Evolutionary conservation across 2,329 filamentous ascomycete genomes (phyloP).

Genomic region (Aspergillus persii): DNA sequence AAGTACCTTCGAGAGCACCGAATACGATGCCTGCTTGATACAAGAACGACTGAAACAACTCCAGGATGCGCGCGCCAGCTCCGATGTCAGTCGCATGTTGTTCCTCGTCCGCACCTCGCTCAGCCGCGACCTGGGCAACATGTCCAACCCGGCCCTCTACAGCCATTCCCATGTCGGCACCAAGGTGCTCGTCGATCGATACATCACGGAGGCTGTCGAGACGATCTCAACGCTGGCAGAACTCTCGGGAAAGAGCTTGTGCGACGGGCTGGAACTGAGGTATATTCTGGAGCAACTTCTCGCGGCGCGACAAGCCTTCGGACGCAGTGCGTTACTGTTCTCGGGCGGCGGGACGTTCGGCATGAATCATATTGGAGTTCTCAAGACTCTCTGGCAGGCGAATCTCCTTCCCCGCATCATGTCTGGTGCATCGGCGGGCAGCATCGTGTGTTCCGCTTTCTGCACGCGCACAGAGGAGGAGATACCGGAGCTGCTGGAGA

Average conservation of each 20-base stretch:
- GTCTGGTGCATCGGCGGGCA: conserved; percentile 82
- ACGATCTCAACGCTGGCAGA: conserved; percentile 73
- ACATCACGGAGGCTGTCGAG: conserved; percentile 74
- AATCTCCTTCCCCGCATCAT: conserved; percentile 79
- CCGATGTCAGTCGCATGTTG: conserved; percentile 74
- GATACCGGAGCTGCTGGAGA: conserved; percentile 65
- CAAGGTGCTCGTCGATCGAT: conserved; percentile 80
- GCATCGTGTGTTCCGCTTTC: conserved; percentile 78
- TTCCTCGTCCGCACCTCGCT: conserved; percentile 77
- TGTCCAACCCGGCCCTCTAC: conserved; percentile 81
- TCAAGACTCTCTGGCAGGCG: conserved; percentile 75
- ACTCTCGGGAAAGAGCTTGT: conserved; percentile 50
- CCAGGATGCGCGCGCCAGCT: conserved; percentile 68
- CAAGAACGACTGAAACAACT: conserved; percentile 68
- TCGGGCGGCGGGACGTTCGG: conserved; percentile 87
- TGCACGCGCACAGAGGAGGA: conserved; percentile 77
- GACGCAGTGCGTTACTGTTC: conserved; percentile 76
- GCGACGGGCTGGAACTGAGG: conserved; percentile 57
- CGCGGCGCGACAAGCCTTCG: conserved; percentile 73
- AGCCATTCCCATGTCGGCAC: conserved; percentile 82
- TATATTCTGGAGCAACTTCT: conserved; percentile 67
- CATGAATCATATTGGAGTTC: conserved; percentile 86
- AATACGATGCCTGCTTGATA: conserved; percentile 71
- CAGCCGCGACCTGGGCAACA: conserved; percentile 77
- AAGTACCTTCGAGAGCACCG: conserved; percentile 59